Conservation (phyloP, 805 yeast species). For the Ogataea trehalophila region DNA sequence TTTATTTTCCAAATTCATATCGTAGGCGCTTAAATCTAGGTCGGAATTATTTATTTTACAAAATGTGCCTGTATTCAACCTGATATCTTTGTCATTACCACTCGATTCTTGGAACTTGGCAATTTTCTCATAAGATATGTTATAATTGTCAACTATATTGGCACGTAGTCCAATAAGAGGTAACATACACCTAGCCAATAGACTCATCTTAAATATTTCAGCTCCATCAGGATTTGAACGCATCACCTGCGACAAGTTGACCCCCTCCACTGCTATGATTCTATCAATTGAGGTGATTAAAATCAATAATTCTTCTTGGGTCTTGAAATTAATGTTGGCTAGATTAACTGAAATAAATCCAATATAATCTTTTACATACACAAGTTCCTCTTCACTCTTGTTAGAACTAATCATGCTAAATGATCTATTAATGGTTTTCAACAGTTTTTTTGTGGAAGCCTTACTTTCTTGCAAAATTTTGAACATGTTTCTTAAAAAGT, state of each 20-base stretch:
- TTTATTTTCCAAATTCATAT: slow-evolving; percentile 2
- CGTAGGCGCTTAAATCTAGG: slow-evolving; percentile 8
- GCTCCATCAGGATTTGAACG: slow-evolving; percentile 5
- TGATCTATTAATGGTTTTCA: slow-evolving; percentile 29
- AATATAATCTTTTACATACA: slow-evolving; percentile 23
- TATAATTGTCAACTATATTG: slow-evolving; percentile 14
- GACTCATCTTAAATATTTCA: slow-evolving; percentile 4
- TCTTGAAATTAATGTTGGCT: slow-evolving; percentile 32
- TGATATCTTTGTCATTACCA: slow-evolving; percentile 12
- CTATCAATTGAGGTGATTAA: slow-evolving; percentile 42
- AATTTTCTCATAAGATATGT: slow-evolving; percentile 15
- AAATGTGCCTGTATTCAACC: slow-evolving; percentile 1
- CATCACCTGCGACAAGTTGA: slow-evolving; percentile 27
- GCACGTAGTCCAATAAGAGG: slow-evolving; percentile 11
- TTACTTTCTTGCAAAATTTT: slow-evolving; percentile 37
- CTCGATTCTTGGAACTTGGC: slow-evolving; percentile 17
- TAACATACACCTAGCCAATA: slow-evolving; percentile 15
- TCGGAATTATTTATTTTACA: slow-evolving; percentile 8
- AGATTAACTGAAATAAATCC: slow-evolving; percentile 37
- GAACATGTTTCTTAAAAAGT: slow-evolving; percentile 38
- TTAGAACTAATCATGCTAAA: slow-evolving; percentile 22
- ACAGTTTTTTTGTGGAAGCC: slow-evolving; percentile 39
- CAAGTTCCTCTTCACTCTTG: slow-evolving; percentile 6
- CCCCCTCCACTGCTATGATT: slow-evolving; percentile 37
- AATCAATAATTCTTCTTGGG: slow-evolving; percentile 48